Evolutionary conservation across 495 filamentous ascomycete genomes (phyloP).

Genomic region (Daldinia childiae): DNA sequence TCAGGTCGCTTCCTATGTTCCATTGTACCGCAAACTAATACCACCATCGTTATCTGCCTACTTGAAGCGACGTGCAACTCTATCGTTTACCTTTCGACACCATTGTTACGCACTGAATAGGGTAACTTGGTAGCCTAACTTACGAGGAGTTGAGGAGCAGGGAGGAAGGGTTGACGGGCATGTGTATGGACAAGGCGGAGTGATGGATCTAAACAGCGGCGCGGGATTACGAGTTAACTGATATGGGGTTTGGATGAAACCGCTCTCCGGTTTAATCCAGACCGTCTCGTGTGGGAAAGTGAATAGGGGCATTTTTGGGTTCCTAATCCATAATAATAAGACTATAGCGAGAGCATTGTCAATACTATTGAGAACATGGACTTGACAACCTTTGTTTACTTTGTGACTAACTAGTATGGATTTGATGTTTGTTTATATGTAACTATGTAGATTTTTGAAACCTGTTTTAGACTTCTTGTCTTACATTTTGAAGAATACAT

Average conservation of each 20-base stretch:
- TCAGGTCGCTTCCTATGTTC: constrained; percentile 12
- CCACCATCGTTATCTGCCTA: not conserved
- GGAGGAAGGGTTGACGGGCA: not conserved
- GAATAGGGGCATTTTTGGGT: constrained; percentile 3
- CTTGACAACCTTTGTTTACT: not conserved
- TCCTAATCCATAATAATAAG: constrained; percentile 23
- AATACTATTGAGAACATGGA: not conserved
- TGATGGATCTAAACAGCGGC: constrained; percentile 4
- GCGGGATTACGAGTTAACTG: constrained; percentile 6
- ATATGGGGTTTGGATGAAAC: constrained; percentile 3
- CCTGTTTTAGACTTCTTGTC: not conserved
- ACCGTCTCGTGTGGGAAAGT: not conserved
- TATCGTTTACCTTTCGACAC: constrained; percentile 3
- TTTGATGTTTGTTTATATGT: not conserved
- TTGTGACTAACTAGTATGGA: not conserved
- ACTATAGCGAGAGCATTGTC: not conserved
- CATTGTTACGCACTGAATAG: not conserved
- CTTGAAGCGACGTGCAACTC: not conserved
- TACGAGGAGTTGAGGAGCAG: not conserved
- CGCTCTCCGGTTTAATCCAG: not conserved
- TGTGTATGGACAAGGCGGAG: constrained; percentile 2
- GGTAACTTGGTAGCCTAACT: not conserved
- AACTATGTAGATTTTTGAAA: not conserved
- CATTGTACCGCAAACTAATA: constrained; percentile 24
- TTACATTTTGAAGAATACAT: not conserved